Evolutionary conservation across 2,329 filamentous ascomycete genomes (phyloP), one percentile per base, ranked within the genome.

Genomic region (Clonostachys sp.): DNA sequence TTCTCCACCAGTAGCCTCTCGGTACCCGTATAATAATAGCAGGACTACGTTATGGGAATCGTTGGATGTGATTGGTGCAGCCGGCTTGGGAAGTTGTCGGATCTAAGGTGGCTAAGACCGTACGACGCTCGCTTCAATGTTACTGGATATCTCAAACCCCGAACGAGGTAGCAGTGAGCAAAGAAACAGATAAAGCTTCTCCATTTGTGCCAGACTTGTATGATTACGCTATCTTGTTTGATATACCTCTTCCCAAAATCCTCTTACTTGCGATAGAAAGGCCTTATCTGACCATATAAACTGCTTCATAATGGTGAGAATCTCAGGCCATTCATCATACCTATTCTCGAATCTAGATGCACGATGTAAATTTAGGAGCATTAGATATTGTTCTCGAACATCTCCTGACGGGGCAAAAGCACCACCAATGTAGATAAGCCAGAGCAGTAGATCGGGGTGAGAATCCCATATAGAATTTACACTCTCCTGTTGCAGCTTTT

Each of bases 241-340:
- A 41, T 17, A 18, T 24, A 41, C 46, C n/a, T 65, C 62, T 44
- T 61, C 55, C 63, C 62, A 69, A 42, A 71, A 61, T 3, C 40
- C 50, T 41, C 58, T 59, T 0, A 63, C 59, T 2, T 60, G 57
- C 5, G 48, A 36, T 41, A 46, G 12, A 44, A 70, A 71, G 33
- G 64, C 66, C 5, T 55, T 58, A 2, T 68, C 62, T 10, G 68
- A 72, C 68, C 68, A 72, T 35, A 66, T 63, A 42, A 70, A 72
- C 30, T 55, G 55, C 43, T 57, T 58, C 39, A 71, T 45, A 18
- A 64, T 56, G 14, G 42, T 41, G 30, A 61, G 52, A 18, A 68
- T 17, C 38, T 61, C 58, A 8, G 55, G 20, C 64, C 64, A 69
- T 41, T 67, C 64, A 12, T 6, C 42, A 46, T 59, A 58, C 18